These are phyloP conservation scores for Fusarium sp. DNA, from an alignment of 2,329 filamentous ascomycete species.

Conservation along the genomic window DNA sequence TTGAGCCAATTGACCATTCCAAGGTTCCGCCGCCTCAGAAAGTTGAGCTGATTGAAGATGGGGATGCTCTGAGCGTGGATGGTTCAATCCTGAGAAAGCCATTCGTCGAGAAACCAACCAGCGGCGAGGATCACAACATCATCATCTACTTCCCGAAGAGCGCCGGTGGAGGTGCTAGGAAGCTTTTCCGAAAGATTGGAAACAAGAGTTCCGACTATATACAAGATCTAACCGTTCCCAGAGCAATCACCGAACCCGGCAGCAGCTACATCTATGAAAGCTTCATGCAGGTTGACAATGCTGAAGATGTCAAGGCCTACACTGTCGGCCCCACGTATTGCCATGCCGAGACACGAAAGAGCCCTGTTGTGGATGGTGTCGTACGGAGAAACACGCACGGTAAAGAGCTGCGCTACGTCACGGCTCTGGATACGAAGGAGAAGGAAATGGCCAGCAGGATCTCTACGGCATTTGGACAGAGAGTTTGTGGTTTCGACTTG, in stretches of 20 bases:
- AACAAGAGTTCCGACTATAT: slow-evolving; percentile 99
- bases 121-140: slow-evolving; percentile 98
- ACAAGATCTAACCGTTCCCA: slow-evolving; percentile 74
- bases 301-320: slow-evolving; percentile 98
- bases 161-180: slow-evolving; percentile 85
- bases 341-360: slow-evolving; percentile 96
- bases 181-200: slow-evolving; percentile 94
- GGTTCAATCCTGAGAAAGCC: slow-evolving; percentile 84
- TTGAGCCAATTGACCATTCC: slow-evolving; percentile 73
- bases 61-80: slow-evolving; percentile 87
- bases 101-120: slow-evolving; percentile 98
- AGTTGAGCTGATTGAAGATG: slow-evolving; percentile 88
- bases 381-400: slow-evolving; percentile 96
- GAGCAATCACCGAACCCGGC: slow-evolving; percentile 79
- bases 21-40: slow-evolving; percentile 70
- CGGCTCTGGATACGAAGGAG: slow-evolving; percentile 80
- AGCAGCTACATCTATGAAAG: slow-evolving; percentile 97
- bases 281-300: slow-evolving; percentile 95
- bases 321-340: slow-evolving; percentile 93
- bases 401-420: slow-evolving; percentile 96
- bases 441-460: slow-evolving; percentile 88
- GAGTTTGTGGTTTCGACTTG: slow-evolving; percentile 95
- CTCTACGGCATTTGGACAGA: slow-evolving; percentile 88
- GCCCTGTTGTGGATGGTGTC: slow-evolving; percentile 93
- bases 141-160: slow-evolving; percentile 95